Evolutionary conservation across 345 rosid species (phyloP).

Genomic region (Arabidopsis thaliana): DNA sequence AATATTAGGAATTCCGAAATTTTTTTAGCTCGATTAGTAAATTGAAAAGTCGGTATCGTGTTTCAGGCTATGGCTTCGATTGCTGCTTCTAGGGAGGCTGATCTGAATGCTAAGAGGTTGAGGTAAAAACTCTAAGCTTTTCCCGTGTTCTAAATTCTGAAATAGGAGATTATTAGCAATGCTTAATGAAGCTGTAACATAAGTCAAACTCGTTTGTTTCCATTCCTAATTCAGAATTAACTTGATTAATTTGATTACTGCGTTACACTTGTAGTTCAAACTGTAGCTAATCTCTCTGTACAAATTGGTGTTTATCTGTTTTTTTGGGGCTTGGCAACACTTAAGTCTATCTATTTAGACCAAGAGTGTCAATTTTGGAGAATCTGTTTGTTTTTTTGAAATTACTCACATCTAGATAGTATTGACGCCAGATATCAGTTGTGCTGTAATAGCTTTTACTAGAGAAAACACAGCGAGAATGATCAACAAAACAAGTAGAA

Average conservation of each 20-base stretch:
- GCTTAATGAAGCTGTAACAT: constrained; percentile 5
- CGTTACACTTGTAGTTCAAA: constrained; percentile 2
- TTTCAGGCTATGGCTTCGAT: constrained; percentile 97
- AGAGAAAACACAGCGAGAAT: background rate
- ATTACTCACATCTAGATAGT: background rate
- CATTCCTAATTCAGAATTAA: background rate
- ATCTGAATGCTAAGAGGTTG: constrained; percentile 82
- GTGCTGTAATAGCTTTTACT: background rate
- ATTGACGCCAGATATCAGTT: background rate
- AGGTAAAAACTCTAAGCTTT: constrained; percentile 50
- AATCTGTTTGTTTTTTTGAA: background rate
- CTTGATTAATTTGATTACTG: background rate
- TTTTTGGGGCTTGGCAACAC: background rate
- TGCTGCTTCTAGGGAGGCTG: constrained; percentile 82
- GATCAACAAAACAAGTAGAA: background rate
- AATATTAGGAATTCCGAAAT: background rate
- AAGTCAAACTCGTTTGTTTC: background rate
- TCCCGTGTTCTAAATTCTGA: constrained; percentile 8
- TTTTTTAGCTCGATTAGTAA: constrained; percentile 26
- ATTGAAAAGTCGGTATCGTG: constrained; percentile 1
- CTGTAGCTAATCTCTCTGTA: constrained; percentile 13
- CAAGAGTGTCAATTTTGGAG: background rate
- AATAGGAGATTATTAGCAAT: background rate
- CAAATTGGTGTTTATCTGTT: background rate
- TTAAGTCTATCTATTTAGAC: background rate